Evolutionary conservation across 1,284 basidiomycete species (phyloP).

Genomic region (Irpex sp.): DNA sequence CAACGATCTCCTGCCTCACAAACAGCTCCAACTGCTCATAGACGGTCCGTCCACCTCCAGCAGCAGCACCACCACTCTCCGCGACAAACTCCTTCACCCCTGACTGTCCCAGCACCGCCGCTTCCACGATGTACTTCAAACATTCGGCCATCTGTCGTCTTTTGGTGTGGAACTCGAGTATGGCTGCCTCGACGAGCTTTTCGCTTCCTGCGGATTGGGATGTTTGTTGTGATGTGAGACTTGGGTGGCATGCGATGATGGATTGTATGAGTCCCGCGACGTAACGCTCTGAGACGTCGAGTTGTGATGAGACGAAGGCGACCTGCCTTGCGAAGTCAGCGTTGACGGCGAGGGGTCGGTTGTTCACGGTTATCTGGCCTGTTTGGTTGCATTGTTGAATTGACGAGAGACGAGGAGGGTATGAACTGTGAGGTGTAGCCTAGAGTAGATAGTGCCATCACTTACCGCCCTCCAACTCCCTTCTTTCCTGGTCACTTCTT

Average conservation of each 20-base stretch:
- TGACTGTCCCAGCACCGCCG: constrained; percentile 32
- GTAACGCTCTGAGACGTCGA: constrained; percentile 74
- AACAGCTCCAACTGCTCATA: constrained; percentile 48
- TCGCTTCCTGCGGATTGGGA: constrained; percentile 18
- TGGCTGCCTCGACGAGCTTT: constrained; percentile 53
- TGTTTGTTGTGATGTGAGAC: constrained; percentile 32
- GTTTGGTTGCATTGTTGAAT: neutral
- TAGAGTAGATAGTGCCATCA: constrained; percentile 7
- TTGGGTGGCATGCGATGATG: constrained; percentile 59
- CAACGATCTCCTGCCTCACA: constrained; percentile 42
- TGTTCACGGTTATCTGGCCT: constrained; percentile 61
- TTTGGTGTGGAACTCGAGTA: constrained; percentile 62
- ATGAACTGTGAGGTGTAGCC: neutral
- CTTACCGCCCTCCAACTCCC: constrained; percentile 69
- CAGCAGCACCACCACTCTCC: neutral
- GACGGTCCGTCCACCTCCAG: constrained; percentile 26
- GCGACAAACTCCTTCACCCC: constrained; percentile 25
- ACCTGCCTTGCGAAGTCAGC: constrained; percentile 70
- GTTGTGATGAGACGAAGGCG: constrained; percentile 69
- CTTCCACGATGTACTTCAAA: constrained; percentile 48
- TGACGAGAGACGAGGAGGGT: neutral
- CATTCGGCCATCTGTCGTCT: constrained; percentile 65
- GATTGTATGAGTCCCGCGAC: constrained; percentile 63
- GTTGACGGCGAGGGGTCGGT: constrained; percentile 60
- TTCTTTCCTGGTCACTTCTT: constrained; percentile 57